Evolutionary conservation across 2,329 filamentous ascomycete genomes (phyloP), one percentile per base, ranked within the genome.

Genomic region (Colletotrichum cereale): DNA sequence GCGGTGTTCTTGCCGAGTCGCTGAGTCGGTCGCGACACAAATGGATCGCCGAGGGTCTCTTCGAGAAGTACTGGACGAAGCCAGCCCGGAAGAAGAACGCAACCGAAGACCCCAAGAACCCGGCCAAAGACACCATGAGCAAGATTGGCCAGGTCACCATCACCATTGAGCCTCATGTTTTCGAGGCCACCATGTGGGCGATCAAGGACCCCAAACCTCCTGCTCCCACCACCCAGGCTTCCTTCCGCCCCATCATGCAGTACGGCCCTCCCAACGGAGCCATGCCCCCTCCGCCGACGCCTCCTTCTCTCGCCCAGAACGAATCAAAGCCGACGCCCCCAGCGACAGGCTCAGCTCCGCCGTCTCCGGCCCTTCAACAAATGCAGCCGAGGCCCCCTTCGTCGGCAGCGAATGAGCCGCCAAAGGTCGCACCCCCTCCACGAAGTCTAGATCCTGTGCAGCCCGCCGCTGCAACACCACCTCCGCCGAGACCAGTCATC

Each of bases 31-130:
- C 93, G 76, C 90, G 92, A 71, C 86, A 91, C 68, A 89, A 88
- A 86, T 95, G 92, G 92, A 87, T 92, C 31, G 87, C 85, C 77
- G 90, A 92, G 75, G 91, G 91, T 38, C 86, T 94, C 58, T 93
- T 95, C 75, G 91, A 94, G 75, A 92, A 90, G 76, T 94, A 92
- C 80, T 95, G 92, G 92, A 88, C 90, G 11, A 94, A 94, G 78
- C 91, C 92, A 3, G 84, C 84, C 52, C 92, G 92, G 81, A 88
- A 88, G 73, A 93, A 92, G 79, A 90, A 91, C 53, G 87, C 88
- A 3, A 80, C 90, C 31, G 90, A 91, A 75, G 88, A 91, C 62
- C 84, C 87, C 7, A 89, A 90, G 75, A 93, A 93, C 76, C 91
- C 91, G 2, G 82, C 90, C 73, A 90, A 92, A 80, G 88, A 94